Evolutionary conservation across 768 basidiomycete species (phyloP).

Genomic region (Tylopilus intermedius): DNA sequence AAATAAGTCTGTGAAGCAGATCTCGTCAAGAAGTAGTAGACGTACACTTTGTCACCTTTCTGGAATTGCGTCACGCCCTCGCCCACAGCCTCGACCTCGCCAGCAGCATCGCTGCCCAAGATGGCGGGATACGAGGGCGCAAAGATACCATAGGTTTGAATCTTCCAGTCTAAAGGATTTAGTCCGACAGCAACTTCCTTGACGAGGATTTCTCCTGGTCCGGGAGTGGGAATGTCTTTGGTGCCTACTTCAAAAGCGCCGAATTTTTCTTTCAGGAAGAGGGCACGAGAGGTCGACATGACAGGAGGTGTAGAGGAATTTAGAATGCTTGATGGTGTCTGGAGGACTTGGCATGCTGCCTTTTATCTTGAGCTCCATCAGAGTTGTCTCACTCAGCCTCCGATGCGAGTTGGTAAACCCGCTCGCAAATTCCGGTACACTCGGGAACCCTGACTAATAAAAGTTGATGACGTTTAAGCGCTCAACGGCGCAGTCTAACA

Average conservation of each 20-base stretch:
- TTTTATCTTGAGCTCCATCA: background rate
- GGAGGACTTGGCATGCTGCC: background rate
- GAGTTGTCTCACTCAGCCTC: background rate
- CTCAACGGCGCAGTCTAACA: no score
- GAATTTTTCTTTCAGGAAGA: slow-evolving; percentile 18
- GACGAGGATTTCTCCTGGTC: slow-evolving; percentile 41
- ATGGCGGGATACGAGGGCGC: slow-evolving; percentile 31
- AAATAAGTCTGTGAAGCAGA: background rate
- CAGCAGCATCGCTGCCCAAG: slow-evolving; percentile 37
- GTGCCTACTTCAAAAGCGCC: slow-evolving; percentile 13
- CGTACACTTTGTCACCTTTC: slow-evolving; percentile 30
- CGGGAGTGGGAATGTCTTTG: slow-evolving; percentile 26
- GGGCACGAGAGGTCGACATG: slow-evolving; percentile 15
- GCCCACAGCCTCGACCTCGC: slow-evolving; percentile 37
- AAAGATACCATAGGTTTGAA: slow-evolving; percentile 4
- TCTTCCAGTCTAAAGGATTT: slow-evolving; percentile 42
- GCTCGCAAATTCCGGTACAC: background rate
- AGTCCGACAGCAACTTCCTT: slow-evolving; percentile 37
- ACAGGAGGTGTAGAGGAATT: background rate
- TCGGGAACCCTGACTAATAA: background rate
- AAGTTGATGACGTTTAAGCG: no score
- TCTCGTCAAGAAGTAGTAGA: background rate
- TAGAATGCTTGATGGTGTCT: background rate
- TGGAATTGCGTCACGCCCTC: slow-evolving; percentile 34
- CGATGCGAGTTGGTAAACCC: background rate